phyloP scores from a whole-genome alignment of 257 asterid genomes.

The Primulina tabacum region DNA sequence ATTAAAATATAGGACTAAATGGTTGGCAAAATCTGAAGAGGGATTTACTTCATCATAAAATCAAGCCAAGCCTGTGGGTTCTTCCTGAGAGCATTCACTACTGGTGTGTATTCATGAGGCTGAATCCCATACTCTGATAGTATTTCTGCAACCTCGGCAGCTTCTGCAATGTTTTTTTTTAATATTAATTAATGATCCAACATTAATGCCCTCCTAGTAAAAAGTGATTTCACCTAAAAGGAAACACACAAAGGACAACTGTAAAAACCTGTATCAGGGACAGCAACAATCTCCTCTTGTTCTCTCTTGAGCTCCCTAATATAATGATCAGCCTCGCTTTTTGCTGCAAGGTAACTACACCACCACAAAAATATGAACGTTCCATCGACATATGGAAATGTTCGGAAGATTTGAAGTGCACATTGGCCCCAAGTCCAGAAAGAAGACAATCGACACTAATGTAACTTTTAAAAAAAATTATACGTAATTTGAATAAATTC shows the following conservation, averaged over 20 bases:
- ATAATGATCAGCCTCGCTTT: slow-evolving; percentile 94
- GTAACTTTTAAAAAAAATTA: no score
- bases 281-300: slow-evolving; percentile 71
- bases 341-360: slow-evolving; percentile 78
- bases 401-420: no score
- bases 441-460: no score
- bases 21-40: neutral
- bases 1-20: no score
- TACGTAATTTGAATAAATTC: no score
- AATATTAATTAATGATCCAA: neutral
- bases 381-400: no score
- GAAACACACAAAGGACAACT: no score
- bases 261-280: slow-evolving; percentile 79
- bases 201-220: neutral
- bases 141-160: slow-evolving; percentile 97
- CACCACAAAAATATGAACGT: neutral
- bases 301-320: slow-evolving; percentile 74
- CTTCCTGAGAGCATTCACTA: slow-evolving; percentile 79
- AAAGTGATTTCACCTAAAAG: neutral
- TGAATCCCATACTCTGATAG: slow-evolving; percentile 70
- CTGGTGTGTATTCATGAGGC: slow-evolving; percentile 76
- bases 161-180: slow-evolving; percentile 51
- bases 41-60: slow-evolving; percentile 88
- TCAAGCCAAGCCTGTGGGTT: slow-evolving; percentile 96
- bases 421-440: neutral